These are phyloP conservation scores for Neonectria magnoliae DNA, from an alignment of 2,329 filamentous ascomycete genomes.

Conservation along the genomic window DNA sequence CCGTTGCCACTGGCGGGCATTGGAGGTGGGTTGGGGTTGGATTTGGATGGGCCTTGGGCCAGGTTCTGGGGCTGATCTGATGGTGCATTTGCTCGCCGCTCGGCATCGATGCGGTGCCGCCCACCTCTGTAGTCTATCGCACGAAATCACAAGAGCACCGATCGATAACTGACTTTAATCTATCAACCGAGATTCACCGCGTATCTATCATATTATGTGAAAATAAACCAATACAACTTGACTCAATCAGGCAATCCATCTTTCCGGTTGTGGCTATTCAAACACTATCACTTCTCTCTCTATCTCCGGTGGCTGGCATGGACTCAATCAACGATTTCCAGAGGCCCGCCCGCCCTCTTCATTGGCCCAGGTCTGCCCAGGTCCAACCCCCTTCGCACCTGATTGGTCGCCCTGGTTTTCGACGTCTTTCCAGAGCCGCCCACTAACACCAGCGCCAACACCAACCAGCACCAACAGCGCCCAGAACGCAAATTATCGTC, in stretches of 20 bases:
- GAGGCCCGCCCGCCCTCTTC: constrained; percentile 10
- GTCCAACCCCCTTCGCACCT: constrained; percentile 2
- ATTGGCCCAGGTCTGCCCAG: constrained; percentile 34
- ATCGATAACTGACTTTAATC: neutral
- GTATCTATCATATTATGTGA: neutral
- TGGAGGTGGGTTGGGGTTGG: neutral
- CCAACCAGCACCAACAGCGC: neutral
- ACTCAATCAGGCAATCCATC: neutral
- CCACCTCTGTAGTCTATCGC: neutral
- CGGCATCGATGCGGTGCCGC: neutral
- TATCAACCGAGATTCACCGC: neutral
- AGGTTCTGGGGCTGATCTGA: neutral
- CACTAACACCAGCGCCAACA: neutral
- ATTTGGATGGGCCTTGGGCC: neutral
- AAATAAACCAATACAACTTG: neutral
- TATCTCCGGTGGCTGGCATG: neutral
- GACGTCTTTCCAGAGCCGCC: neutral
- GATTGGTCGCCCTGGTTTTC: constrained; percentile 43
- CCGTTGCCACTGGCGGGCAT: neutral
- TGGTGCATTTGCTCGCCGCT: neutral
- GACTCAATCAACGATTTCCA: constrained; percentile 1
- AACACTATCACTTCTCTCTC: neutral
- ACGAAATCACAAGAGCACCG: neutral
- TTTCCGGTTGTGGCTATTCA: neutral
- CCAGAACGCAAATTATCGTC: neutral